These are phyloP conservation scores for Tausonia pullulans DNA, from an alignment of 1,284 basidiomycete species.

Conservation along the genomic window DNA sequence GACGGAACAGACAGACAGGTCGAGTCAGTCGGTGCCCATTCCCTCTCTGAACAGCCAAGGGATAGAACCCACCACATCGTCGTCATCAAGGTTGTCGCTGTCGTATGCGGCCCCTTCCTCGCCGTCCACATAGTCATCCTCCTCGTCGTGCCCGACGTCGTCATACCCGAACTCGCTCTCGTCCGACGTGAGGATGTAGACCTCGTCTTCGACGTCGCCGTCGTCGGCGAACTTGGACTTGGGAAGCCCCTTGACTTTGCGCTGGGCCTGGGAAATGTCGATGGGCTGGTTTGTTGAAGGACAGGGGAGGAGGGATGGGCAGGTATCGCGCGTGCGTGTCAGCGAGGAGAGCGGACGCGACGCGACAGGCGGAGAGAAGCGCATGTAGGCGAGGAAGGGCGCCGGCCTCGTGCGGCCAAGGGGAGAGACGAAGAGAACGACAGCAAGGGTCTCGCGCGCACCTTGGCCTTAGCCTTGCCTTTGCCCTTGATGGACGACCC, in stretches of 20 bases:
- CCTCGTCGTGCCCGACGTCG: neutral
- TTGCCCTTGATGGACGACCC: neutral
- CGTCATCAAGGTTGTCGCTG: neutral
- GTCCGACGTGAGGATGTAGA: neutral
- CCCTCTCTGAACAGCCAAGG: neutral
- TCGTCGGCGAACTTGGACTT: slow-evolving; percentile 5
- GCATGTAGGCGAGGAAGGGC: too few relatives aligned
- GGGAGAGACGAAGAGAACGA: too few relatives aligned
- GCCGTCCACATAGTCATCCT: too few relatives aligned
- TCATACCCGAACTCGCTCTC: too few relatives aligned
- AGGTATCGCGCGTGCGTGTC: too few relatives aligned
- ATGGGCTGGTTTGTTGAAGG: neutral
- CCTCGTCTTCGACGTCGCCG: slow-evolving; percentile 2
- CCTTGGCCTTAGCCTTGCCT: slow-evolving; percentile 4
- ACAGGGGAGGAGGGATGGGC: too few relatives aligned
- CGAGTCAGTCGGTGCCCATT: neutral
- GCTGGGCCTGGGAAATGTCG: slow-evolving; percentile 4
- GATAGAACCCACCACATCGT: neutral
- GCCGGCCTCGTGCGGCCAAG: too few relatives aligned
- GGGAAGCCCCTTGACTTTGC: slow-evolving; percentile 1
- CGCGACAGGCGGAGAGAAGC: neutral
- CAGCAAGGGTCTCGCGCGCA: neutral
- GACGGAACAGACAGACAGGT: too few relatives aligned
- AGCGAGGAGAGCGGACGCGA: neutral
- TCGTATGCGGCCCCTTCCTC: too few relatives aligned